Evolutionary conservation across 805 yeast genomes (phyloP).

Genomic region (Candida boidinii): DNA sequence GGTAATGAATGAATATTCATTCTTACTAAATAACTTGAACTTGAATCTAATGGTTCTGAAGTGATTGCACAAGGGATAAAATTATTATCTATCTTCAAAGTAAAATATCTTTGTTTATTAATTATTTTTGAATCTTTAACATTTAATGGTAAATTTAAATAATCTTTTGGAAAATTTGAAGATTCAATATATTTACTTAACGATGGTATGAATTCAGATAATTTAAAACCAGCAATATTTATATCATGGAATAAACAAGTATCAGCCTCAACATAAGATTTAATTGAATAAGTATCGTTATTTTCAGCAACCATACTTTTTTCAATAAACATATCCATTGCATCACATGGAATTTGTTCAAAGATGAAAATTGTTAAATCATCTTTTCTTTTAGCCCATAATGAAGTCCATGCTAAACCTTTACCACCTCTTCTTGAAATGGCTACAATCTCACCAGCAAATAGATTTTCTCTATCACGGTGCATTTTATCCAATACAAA

Average conservation of each 20-base stretch:
- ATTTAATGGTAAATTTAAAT: slow-evolving; percentile 9
- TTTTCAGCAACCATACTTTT: slow-evolving; percentile 20
- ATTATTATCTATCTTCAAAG: slow-evolving; percentile 34
- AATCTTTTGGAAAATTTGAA: slow-evolving; percentile 1
- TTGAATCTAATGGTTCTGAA: slow-evolving; percentile 41
- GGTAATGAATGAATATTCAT: slow-evolving; percentile 72
- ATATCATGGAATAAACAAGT: slow-evolving; percentile 14
- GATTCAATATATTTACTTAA: slow-evolving; percentile 10
- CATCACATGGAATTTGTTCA: slow-evolving; percentile 73
- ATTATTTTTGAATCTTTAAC: slow-evolving; percentile 34
- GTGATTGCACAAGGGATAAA: slow-evolving; percentile 70
- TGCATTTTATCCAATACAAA: slow-evolving; percentile 54
- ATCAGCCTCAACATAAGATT: slow-evolving; percentile 14
- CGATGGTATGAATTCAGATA: slow-evolving; percentile 15
- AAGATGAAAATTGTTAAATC: slow-evolving; percentile 72
- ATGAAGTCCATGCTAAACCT: slow-evolving; percentile 70
- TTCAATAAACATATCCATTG: slow-evolving; percentile 47
- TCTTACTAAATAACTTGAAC: slow-evolving; percentile 29
- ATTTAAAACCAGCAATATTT: slow-evolving; percentile 8
- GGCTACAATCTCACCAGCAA: slow-evolving; percentile 81
- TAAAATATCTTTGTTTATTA: slow-evolving; percentile 56
- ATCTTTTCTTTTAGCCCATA: slow-evolving; percentile 81
- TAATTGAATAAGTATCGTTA: slow-evolving; percentile 11
- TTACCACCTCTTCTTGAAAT: slow-evolving; percentile 62
- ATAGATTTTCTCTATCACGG: slow-evolving; percentile 40